Evolutionary conservation across 345 rosid genomes (phyloP).

Genomic region (Anacardium occidentale): DNA sequence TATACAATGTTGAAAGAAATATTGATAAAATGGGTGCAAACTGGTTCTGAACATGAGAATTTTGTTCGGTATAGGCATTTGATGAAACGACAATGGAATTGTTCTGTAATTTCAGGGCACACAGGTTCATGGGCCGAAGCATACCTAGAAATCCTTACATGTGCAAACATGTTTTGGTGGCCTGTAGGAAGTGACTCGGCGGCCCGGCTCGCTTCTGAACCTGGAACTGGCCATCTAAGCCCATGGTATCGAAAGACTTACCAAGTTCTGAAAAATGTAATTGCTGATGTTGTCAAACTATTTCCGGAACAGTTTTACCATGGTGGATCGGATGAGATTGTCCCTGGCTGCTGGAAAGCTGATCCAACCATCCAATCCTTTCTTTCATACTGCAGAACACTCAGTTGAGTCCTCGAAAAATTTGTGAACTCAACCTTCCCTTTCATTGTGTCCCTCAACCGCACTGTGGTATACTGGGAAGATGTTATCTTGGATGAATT

Average conservation of each 20-base stretch:
- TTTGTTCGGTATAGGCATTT: background rate
- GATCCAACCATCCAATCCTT: slow-evolving; percentile 58
- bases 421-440: slow-evolving; percentile 60
- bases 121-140: slow-evolving; percentile 69
- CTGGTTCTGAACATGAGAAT: background rate
- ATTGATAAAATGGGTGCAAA: too few species aligned
- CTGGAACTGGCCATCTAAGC: slow-evolving; percentile 85
- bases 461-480: slow-evolving; percentile 84
- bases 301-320: slow-evolving; percentile 81
- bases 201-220: slow-evolving; percentile 73
- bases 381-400: slow-evolving; percentile 58
- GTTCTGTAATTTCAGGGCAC: slow-evolving; percentile 30
- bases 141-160: slow-evolving; percentile 71
- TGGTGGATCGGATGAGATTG: slow-evolving; percentile 71
- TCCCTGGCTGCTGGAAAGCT: slow-evolving; percentile 82
- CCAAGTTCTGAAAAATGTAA: slow-evolving; percentile 60
- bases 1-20: too few species aligned
- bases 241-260: slow-evolving; percentile 73
- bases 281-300: slow-evolving; percentile 39
- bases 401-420: slow-evolving; percentile 61
- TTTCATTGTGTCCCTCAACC: slow-evolving; percentile 64
- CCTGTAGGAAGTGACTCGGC: slow-evolving; percentile 53
- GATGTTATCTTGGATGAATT: slow-evolving; percentile 56
- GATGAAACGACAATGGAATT: background rate
- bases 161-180: slow-evolving; percentile 92